Evolutionary conservation across 768 basidiomycete genomes (phyloP).

Genomic region (Leccinum rimulosum): DNA sequence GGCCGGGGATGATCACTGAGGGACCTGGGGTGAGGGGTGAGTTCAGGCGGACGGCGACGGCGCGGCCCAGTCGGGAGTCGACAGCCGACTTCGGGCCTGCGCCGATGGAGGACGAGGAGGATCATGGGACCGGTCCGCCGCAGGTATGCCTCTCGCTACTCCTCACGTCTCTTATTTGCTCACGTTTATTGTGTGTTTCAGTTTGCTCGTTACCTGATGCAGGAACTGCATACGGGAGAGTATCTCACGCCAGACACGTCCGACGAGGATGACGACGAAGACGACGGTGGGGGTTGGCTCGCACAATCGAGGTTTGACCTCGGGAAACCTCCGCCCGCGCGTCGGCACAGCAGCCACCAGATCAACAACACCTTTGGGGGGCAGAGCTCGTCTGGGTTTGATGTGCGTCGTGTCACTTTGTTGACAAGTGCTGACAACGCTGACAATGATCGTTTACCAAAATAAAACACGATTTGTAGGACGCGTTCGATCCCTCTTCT

Average conservation of each 20-base stretch:
- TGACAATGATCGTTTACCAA: background rate
- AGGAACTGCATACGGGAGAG: slow-evolving; percentile 66
- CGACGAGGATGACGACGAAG: slow-evolving; percentile 58
- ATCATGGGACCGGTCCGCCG: slow-evolving; percentile 42
- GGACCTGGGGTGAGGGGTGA: slow-evolving; percentile 46
- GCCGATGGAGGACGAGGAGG: slow-evolving; percentile 47
- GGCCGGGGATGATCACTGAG: slow-evolving; percentile 8
- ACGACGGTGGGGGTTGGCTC: slow-evolving; percentile 78
- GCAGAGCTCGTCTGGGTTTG: slow-evolving; percentile 51
- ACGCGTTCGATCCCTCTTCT: slow-evolving; percentile 46
- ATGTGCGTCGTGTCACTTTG: slow-evolving; percentile 36
- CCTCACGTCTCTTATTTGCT: background rate
- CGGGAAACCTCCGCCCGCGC: slow-evolving; percentile 45
- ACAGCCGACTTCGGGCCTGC: slow-evolving; percentile 67
- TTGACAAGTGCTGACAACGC: background rate
- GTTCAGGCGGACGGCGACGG: slow-evolving; percentile 49
- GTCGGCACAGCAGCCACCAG: slow-evolving; percentile 39
- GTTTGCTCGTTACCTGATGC: slow-evolving; percentile 80
- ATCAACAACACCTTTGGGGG: slow-evolving; percentile 17
- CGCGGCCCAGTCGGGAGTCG: slow-evolving; percentile 44
- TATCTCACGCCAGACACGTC: slow-evolving; percentile 50
- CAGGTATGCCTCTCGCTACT: slow-evolving; percentile 35
- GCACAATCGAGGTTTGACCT: slow-evolving; percentile 72
- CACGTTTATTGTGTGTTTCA: slow-evolving; percentile 26
- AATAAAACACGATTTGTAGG: slow-evolving; percentile 33